A percentile compares a stretch with the other conserved stretches of the same genome.
Conservation (phyloP, 306 rosid genomes). For the Quercus rubra region DNA sequence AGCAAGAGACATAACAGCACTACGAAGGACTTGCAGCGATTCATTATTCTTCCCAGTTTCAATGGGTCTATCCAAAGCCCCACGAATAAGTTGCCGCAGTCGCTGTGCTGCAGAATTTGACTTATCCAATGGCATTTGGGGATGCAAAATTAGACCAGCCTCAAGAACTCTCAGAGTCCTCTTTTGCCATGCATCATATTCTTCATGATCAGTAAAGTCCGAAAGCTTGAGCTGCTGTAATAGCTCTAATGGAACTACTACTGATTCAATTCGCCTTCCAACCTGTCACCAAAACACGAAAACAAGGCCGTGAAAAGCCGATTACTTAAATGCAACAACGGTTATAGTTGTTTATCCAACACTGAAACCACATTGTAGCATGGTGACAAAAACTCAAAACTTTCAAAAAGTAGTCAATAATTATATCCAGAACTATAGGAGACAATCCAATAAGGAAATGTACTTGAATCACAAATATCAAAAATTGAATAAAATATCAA, state of each 20-base stretch:
- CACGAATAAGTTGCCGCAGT: slow-evolving; percentile 68
- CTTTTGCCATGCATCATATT: slow-evolving; percentile 79
- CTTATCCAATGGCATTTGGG: slow-evolving; percentile 69
- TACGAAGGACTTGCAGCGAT: slow-evolving; percentile 93
- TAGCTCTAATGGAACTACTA: slow-evolving; percentile 90
- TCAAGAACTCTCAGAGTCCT: slow-evolving; percentile 86
- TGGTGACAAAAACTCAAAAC: not conserved
- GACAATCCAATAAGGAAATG: not conserved
- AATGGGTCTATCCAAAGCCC: slow-evolving; percentile 73
- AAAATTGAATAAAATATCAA: too few species aligned
- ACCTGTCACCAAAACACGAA: slow-evolving; percentile 51
- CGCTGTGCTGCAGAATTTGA: slow-evolving; percentile 69
- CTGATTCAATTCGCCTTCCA: slow-evolving; percentile 90
- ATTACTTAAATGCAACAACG: too few species aligned
- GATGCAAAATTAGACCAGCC: slow-evolving; percentile 92
- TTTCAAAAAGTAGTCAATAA: not conserved
- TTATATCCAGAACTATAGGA: not conserved
- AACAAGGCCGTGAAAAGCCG: not conserved
- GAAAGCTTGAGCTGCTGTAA: slow-evolving; percentile 89
- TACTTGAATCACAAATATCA: too few species aligned
- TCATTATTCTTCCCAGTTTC: slow-evolving; percentile 91
- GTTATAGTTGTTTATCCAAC: not conserved
- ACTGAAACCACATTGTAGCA: not conserved
- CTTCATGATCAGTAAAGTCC: slow-evolving; percentile 84
- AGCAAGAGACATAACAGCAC: slow-evolving; percentile 82